Base-by-base conservation (phyloP, 306 rosid genomes). In the Acacia melanoxylon region DNA sequence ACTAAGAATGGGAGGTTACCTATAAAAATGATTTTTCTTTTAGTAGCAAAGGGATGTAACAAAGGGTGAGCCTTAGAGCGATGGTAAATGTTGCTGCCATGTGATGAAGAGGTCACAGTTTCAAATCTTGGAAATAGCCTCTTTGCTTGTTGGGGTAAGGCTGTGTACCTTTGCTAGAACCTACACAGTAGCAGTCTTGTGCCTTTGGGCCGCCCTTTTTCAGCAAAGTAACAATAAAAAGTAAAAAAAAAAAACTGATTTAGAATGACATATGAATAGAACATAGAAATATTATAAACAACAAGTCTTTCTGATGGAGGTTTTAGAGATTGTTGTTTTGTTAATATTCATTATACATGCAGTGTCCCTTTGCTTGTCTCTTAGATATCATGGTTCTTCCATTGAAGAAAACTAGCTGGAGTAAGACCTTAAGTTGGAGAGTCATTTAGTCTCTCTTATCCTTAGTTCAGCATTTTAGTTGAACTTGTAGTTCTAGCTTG, bases 281-380 rank as follows among this genome's bases (percentile, higher is more conserved):
- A 29, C 5, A 10, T 65, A 59, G 72, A 72, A 52, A 24, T 77
- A 31, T 54, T 62, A 58, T n/a, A 56, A 42, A 52, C 35, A 33
- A 42, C 48, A 71, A 27, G n/a, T 80, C 25, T 35, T 75, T 77
- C 44, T 31, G 44, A 27, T 10, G 63, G 68, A 52, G 40, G 37
- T 61, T 22, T 62, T 22, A 10, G 77, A 33, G 68, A 44, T 52
- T 22, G 24, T 48, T 22, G 27, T 45, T 72, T 15, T 14, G 13
- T 42, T 25, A 25, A 58, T 75, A 41, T 22, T 74, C 68, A 31
- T 67, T 75, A 14, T 68, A 68, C 49, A 56, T 66, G 59, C 61
- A 66, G 51, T 40, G 33, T 40, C n/a, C 69, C 10, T 68, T 68
- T 75, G 58, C 56, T 67, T 66, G 31, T 82, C 63, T 68, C 27